phyloP scores from a whole-genome alignment of 1,139 yeast species.

The Lodderomyces metapsilosis region DNA sequence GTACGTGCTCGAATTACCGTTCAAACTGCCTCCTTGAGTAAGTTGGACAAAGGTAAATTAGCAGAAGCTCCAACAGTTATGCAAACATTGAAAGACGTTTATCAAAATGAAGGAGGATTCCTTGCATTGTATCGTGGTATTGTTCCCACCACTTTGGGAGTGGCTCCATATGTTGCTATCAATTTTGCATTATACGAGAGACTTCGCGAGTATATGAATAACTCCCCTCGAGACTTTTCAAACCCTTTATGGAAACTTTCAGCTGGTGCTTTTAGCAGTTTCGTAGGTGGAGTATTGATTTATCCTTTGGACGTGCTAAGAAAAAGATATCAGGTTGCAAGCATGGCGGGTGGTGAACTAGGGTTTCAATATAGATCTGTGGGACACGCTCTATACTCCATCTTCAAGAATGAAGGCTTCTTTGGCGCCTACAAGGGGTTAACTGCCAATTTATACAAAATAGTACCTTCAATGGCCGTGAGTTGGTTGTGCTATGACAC shows the following conservation, averaged over 20 bases:
- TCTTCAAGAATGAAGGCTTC: constrained; percentile 72
- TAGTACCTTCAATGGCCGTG: constrained; percentile 93
- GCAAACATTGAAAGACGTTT: constrained; percentile 57
- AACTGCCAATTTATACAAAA: constrained; percentile 84
- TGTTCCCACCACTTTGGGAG: constrained; percentile 86
- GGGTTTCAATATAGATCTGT: constrained; percentile 82
- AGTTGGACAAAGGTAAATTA: constrained; percentile 45
- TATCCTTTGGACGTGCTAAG: constrained; percentile 90
- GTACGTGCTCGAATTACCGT: constrained; percentile 87
- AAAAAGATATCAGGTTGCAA: constrained; percentile 86
- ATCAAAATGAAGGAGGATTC: constrained; percentile 77
- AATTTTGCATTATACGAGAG: constrained; percentile 89
- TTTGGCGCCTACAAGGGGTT: constrained; percentile 86
- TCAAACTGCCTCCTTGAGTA: constrained; percentile 76
- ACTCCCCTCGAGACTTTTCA: constrained; percentile 33
- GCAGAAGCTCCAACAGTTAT: constrained; percentile 67
- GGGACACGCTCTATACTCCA: constrained; percentile 64
- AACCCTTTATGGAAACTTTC: constrained; percentile 59
- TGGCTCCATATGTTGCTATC: constrained; percentile 93
- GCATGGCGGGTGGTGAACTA: constrained; percentile 72
- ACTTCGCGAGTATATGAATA: constrained; percentile 56
- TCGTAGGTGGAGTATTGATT: constrained; percentile 76
- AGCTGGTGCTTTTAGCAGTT: constrained; percentile 75
- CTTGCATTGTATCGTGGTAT: constrained; percentile 79
- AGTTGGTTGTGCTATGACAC: constrained; percentile 87